These are phyloP conservation scores for Ceriops tagal DNA, from an alignment of 345 rosid genomes.

Conservation along the genomic window DNA sequence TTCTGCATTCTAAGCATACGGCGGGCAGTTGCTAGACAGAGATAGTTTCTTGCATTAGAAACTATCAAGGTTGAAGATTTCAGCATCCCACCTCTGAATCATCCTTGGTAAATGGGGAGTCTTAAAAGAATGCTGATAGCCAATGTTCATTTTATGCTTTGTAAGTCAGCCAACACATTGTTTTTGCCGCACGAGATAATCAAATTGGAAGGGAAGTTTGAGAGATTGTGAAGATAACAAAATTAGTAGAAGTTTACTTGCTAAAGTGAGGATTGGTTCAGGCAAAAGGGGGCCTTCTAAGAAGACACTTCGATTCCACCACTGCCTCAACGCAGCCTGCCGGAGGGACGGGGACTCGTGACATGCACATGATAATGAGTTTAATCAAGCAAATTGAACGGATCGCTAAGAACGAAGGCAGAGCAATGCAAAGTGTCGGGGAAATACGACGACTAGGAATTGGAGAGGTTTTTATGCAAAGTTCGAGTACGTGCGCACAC, in stretches of 20 bases:
- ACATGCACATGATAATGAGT: not conserved
- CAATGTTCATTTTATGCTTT: conserved; percentile 5
- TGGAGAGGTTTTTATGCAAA: no score
- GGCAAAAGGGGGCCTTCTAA: no score
- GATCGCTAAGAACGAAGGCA: not conserved
- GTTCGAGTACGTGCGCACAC: no score
- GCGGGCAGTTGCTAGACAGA: not conserved
- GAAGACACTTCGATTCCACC: no score
- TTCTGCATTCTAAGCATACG: not conserved
- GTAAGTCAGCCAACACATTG: not conserved
- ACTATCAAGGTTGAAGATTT: conserved; percentile 15
- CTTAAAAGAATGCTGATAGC: conserved; percentile 32
- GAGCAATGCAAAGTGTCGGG: no score
- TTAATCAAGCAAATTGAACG: not conserved
- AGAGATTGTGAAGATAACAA: no score
- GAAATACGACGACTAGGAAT: no score
- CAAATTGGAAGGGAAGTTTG: no score
- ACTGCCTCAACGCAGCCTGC: no score
- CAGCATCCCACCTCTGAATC: conserved; percentile 28
- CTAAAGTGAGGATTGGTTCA: no score
- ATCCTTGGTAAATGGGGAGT: conserved; percentile 80
- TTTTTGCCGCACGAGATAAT: not conserved
- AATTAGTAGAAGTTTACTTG: no score
- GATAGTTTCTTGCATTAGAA: not conserved
- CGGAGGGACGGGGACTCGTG: not conserved